Evolutionary conservation across 805 yeast species (phyloP).

Genomic region (Wickerhamiella vanderwaltii): DNA sequence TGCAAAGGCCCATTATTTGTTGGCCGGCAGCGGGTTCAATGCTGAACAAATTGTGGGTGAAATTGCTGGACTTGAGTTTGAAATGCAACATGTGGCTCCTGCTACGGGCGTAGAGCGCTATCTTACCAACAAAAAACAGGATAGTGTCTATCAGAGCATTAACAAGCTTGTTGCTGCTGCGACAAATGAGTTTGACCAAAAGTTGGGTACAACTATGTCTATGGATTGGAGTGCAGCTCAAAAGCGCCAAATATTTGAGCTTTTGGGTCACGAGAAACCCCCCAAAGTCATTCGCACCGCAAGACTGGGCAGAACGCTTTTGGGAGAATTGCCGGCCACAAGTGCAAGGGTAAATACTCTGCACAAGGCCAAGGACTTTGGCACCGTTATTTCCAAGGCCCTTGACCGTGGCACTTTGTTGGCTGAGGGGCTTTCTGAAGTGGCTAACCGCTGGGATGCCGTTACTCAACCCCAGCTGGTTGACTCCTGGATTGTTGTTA

Average conservation of each 20-base stretch:
- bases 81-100: conserved; percentile 24
- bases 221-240: conserved; percentile 70
- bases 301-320: neutral
- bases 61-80: conserved; percentile 32
- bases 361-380: conserved; percentile 11
- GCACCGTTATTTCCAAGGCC: neutral
- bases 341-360: conserved; percentile 20
- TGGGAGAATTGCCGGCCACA: conserved; percentile 9
- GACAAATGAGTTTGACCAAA: conserved; percentile 70
- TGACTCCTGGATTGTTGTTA: conserved; percentile 23
- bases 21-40: conserved; percentile 80
- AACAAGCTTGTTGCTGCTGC: conserved; percentile 66
- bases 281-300: conserved; percentile 66
- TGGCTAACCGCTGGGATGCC: conserved; percentile 37
- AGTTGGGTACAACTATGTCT: conserved; percentile 56
- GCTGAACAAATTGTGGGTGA: conserved; percentile 66
- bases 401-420: conserved; percentile 19
- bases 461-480: conserved; percentile 56
- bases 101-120: conserved; percentile 47
- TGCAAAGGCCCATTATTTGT: conserved; percentile 55
- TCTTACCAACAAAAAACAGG: conserved; percentile 61
- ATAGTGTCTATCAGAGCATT: conserved; percentile 67
- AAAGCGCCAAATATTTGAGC: conserved; percentile 58
- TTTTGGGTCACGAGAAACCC: conserved; percentile 41
- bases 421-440: conserved; percentile 37